Percentiles rank a stretch among this genome's conserved stretches.
Evolutionary conservation across 2,329 filamentous ascomycete genomes (phyloP).

Genomic region (Fusarium sp.): DNA sequence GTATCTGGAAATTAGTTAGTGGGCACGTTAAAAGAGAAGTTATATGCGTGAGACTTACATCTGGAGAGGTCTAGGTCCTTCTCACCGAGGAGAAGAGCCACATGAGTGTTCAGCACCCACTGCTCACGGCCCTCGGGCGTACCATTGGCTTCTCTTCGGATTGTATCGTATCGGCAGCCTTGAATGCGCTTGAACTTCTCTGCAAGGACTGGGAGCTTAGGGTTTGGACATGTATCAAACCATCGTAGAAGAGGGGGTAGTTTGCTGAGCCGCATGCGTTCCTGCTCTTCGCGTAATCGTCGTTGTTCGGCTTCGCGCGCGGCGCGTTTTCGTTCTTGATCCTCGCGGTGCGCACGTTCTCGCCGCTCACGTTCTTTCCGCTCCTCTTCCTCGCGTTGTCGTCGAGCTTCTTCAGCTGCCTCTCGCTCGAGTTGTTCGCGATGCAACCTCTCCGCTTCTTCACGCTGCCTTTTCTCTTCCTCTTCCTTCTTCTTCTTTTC

Average conservation of each 20-base stretch:
- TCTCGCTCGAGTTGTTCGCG: slow-evolving; percentile 60
- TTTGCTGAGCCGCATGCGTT: slow-evolving; percentile 65
- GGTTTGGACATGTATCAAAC: slow-evolving; percentile 65
- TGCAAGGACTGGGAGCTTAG: slow-evolving; percentile 62
- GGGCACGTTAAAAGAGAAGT: not conserved
- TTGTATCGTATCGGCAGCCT: slow-evolving; percentile 73
- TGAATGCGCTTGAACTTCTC: slow-evolving; percentile 67
- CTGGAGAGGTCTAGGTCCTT: slow-evolving; percentile 69
- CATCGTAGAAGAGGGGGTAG: slow-evolving; percentile 70
- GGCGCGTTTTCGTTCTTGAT: slow-evolving; percentile 60
- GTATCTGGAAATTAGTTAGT: slow-evolving; percentile 58
- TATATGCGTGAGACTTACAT: slow-evolving; percentile 62
- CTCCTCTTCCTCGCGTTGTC: slow-evolving; percentile 64
- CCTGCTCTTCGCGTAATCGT: slow-evolving; percentile 64
- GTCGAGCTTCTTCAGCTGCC: slow-evolving; percentile 61
- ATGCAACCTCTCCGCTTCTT: slow-evolving; percentile 59
- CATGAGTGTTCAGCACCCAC: slow-evolving; percentile 74
- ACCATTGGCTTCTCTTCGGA: slow-evolving; percentile 63
- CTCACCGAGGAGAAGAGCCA: slow-evolving; percentile 71
- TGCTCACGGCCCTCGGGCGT: slow-evolving; percentile 69
- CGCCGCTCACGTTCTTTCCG: slow-evolving; percentile 62
- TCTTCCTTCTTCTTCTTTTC: slow-evolving; percentile 54
- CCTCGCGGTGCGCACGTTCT: slow-evolving; percentile 57
- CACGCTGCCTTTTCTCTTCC: slow-evolving; percentile 53
- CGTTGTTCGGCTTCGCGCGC: slow-evolving; percentile 64